A percentile compares a stretch with the other conserved stretches of the same genome.
phyloP scores from a whole-genome alignment of 192 early-diverging fungal species.

The Rhizophagus clarus region DNA sequence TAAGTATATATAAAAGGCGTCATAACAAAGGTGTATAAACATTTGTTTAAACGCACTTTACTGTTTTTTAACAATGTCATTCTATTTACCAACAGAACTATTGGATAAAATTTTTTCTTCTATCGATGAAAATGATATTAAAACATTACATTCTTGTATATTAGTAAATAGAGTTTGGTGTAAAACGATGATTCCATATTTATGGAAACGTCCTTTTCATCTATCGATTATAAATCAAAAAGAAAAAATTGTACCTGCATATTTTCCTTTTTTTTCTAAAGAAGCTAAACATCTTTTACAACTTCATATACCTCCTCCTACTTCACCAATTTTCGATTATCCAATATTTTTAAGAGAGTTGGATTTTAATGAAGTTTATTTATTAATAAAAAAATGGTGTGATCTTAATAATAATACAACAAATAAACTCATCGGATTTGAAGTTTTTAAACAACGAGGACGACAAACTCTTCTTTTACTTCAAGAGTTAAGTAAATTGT shows the following conservation, averaged over 20 bases:
- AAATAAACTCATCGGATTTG: neutral
- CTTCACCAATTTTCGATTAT: neutral
- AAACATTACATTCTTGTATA: neutral
- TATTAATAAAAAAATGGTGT: neutral
- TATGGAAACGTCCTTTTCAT: constrained; percentile 2
- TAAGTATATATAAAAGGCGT: too few relatives aligned
- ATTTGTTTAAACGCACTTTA: neutral
- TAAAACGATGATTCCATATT: neutral
- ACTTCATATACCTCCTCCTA: neutral
- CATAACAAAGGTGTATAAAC: neutral
- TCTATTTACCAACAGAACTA: constrained; percentile 3
- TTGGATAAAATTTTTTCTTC: neutral
- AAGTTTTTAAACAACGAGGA: neutral
- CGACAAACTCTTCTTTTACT: neutral
- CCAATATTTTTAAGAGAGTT: neutral
- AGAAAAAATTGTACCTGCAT: constrained; percentile 1
- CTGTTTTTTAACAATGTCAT: neutral
- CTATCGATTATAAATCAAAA: neutral
- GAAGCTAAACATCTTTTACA: neutral
- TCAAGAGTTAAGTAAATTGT: neutral
- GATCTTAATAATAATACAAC: neutral
- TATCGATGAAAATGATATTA: neutral
- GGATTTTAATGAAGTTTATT: neutral
- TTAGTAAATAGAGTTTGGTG: constrained; percentile 11
- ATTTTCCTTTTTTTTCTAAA: neutral